These are phyloP conservation scores for Hymenoscyphus scutula DNA, from an alignment of 2,329 filamentous ascomycete genomes.

Conservation along the genomic window DNA sequence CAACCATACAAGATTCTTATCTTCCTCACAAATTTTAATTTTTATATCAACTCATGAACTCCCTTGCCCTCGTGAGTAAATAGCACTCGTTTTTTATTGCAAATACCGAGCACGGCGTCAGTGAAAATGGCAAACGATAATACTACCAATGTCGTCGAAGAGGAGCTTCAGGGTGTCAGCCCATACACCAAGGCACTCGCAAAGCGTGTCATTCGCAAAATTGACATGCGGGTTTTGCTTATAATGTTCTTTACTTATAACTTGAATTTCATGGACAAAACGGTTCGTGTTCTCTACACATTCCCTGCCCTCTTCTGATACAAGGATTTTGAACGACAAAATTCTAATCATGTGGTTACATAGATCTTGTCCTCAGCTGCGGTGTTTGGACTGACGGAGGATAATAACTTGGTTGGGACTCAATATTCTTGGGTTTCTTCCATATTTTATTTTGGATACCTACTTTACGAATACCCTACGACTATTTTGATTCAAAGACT, in stretches of 20 bases:
- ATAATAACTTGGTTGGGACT: slow-evolving; percentile 45
- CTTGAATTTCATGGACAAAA: slow-evolving; percentile 48
- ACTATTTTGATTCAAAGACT: slow-evolving; percentile 52
- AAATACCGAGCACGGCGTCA: neutral
- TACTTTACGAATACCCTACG: slow-evolving; percentile 38
- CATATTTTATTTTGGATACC: slow-evolving; percentile 49
- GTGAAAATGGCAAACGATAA: neutral
- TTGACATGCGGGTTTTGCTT: slow-evolving; percentile 53
- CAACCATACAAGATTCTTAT: neutral
- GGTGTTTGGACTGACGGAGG: slow-evolving; percentile 47
- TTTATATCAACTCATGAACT: neutral
- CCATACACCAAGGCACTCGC: slow-evolving; percentile 27
- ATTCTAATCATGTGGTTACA: slow-evolving; percentile 2
- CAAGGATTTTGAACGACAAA: neutral
- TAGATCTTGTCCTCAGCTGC: slow-evolving; percentile 42
- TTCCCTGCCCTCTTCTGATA: neutral
- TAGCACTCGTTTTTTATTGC: neutral
- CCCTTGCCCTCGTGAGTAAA: neutral
- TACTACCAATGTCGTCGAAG: slow-evolving; percentile 5
- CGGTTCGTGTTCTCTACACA: neutral
- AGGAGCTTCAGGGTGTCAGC: slow-evolving; percentile 18
- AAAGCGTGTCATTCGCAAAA: slow-evolving; percentile 49
- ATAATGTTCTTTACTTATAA: slow-evolving; percentile 57
- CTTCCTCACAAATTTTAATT: neutral
- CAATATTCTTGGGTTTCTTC: slow-evolving; percentile 49